Conservation (phyloP, 2,329 filamentous ascomycete genomes). For the Diaporthe destruens region DNA sequence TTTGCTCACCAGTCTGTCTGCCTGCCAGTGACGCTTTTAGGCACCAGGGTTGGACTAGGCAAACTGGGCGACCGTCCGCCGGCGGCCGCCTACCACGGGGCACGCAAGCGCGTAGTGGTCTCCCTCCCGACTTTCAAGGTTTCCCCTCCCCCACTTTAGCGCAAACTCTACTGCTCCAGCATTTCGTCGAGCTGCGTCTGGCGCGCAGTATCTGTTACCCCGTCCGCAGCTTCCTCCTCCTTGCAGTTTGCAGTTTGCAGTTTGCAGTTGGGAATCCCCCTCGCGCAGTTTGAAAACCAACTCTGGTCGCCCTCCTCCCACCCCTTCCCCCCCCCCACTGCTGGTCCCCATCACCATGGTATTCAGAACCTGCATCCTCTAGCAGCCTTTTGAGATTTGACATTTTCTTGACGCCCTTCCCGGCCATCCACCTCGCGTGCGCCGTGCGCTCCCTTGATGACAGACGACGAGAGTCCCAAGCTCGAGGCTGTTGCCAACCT, state of each 20-base stretch:
- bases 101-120: neutral
- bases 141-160: slow-evolving; percentile 39
- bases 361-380: neutral
- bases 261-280: neutral
- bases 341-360: slow-evolving; percentile 3
- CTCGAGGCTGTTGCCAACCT: slow-evolving; percentile 66
- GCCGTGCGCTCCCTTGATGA: slow-evolving; percentile 55
- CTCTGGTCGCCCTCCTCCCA: neutral
- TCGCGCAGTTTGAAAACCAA: neutral
- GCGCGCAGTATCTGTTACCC: slow-evolving; percentile 6
- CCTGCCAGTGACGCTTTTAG: slow-evolving; percentile 27
- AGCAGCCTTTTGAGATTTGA: neutral
- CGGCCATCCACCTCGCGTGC: neutral
- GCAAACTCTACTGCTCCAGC: slow-evolving; percentile 34
- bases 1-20: too few species aligned
- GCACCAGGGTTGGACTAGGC: slow-evolving; percentile 25
- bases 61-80: slow-evolving; percentile 6
- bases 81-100: neutral
- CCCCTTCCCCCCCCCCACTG: neutral
- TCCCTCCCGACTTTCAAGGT: slow-evolving; percentile 22
- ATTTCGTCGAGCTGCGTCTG: slow-evolving; percentile 5
- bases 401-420: neutral
- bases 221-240: slow-evolving; percentile 1
- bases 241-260: too few species aligned
- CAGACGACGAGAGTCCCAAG: slow-evolving; percentile 55